phyloP scores from a whole-genome alignment of 306 rosid species.

The Cyamopsis tetragonoloba region DNA sequence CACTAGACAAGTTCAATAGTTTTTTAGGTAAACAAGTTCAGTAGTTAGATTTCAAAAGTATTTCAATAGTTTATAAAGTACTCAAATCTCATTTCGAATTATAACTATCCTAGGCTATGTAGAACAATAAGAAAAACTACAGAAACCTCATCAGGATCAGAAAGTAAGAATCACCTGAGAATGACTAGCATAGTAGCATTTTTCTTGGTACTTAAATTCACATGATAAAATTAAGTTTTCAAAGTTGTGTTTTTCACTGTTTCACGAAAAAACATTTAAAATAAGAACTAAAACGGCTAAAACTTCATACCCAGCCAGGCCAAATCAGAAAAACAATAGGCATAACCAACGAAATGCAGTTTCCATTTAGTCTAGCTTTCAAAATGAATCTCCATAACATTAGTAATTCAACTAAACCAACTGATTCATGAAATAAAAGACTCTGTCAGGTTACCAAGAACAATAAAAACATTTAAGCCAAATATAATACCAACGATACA shows the following conservation, averaged over 20 bases:
- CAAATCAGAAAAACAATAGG: not conserved
- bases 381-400: not conserved
- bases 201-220: not conserved
- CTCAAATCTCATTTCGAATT: too few relatives aligned
- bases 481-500: not conserved
- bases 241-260: not conserved
- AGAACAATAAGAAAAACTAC: too few relatives aligned
- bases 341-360: not conserved
- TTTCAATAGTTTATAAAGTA: too few relatives aligned
- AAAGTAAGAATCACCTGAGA: too few relatives aligned
- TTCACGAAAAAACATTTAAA: not conserved
- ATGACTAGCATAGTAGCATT: too few relatives aligned
- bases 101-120: too few relatives aligned
- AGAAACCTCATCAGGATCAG: too few relatives aligned
- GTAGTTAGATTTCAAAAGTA: too few relatives aligned
- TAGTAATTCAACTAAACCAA: not conserved
- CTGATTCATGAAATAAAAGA: not conserved
- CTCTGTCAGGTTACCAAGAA: not conserved
- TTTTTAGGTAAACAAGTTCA: too few relatives aligned
- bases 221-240: not conserved
- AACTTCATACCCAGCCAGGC: not conserved
- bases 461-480: constrained; percentile 1
- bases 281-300: too few relatives aligned
- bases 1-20: too few relatives aligned
- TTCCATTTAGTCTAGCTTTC: not conserved